These are phyloP conservation scores for Sclerotinia spermophila DNA, from an alignment of 2,329 filamentous ascomycete species.

Conservation along the genomic window DNA sequence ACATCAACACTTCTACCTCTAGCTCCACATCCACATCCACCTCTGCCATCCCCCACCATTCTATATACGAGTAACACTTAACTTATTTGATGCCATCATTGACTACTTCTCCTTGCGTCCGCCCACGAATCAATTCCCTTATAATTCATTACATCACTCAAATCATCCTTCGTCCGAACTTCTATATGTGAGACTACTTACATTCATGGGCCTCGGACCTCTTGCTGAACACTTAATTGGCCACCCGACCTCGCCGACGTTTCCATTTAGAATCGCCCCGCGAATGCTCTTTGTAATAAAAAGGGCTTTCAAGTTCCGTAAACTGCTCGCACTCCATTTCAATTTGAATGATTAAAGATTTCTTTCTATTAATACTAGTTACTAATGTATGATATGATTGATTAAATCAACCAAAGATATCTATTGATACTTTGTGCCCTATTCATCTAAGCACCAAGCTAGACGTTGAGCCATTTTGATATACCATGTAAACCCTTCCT, in stretches of 20 bases:
- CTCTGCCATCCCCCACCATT: no score
- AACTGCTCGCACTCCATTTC: not conserved
- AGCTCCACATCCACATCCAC: no score
- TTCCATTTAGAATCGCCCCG: not conserved
- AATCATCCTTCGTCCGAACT: not conserved
- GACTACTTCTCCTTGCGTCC: not conserved
- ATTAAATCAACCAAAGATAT: not conserved
- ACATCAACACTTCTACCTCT: not conserved
- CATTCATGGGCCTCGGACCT: not conserved
- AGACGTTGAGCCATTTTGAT: not conserved
- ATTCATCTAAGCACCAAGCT: not conserved
- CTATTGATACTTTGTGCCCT: constrained; percentile 1
- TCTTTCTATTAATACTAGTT: constrained; percentile 15
- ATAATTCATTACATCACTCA: not conserved
- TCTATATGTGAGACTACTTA: no score
- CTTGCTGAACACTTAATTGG: not conserved
- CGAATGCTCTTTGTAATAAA: not conserved
- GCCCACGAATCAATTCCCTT: not conserved
- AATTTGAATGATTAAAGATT: not conserved
- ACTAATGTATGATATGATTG: constrained; percentile 9
- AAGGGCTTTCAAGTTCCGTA: not conserved
- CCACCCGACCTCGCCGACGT: not conserved
- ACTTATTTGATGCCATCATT: no score
- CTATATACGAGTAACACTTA: no score
- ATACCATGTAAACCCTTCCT: not conserved